Conservation (phyloP, 129 eudicot genomes). For the Ambrosia artemisiifolia region DNA sequence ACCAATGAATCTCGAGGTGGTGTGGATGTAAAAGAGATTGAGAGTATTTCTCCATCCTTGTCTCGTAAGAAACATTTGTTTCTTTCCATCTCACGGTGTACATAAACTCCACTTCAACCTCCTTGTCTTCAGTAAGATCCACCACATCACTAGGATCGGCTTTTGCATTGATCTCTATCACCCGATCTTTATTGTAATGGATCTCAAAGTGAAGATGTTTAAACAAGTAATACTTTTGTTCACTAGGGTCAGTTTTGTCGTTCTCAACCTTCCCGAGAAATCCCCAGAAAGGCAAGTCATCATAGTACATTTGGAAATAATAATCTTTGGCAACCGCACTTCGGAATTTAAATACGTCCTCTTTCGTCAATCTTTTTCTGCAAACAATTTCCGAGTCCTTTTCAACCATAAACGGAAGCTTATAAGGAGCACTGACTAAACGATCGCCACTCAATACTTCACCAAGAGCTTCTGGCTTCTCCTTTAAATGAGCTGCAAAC, state of each 20-base stretch:
- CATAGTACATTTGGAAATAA: conserved; percentile 85
- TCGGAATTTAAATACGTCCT: conserved; percentile 60
- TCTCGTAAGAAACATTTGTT: conserved; percentile 49
- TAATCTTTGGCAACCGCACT: conserved; percentile 73
- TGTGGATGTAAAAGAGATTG: conserved; percentile 63
- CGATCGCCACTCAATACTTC: conserved; percentile 80
- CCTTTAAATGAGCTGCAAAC: conserved; percentile 51
- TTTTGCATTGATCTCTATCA: conserved; percentile 67
- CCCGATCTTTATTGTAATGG: conserved; percentile 72
- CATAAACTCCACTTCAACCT: conserved; percentile 61
- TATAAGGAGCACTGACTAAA: conserved; percentile 75
- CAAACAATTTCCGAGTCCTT: conserved; percentile 66
- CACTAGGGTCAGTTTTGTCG: conserved; percentile 64
- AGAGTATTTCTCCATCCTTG: conserved; percentile 69
- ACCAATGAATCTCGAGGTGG: conserved; percentile 79
- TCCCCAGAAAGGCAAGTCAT: conserved; percentile 80
- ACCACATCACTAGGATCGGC: conserved; percentile 75
- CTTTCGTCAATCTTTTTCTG: conserved; percentile 52
- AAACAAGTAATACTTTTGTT: conserved; percentile 57
- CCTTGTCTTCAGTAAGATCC: conserved; percentile 73
- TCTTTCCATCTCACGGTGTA: conserved; percentile 70
- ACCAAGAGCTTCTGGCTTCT: conserved; percentile 77
- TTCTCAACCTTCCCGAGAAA: conserved; percentile 74
- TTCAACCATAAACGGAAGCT: conserved; percentile 56
- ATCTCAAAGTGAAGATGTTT: conserved; percentile 77